These are phyloP conservation scores for Ogataea pignaliae DNA, from an alignment of 805 yeast genomes.

Conservation along the genomic window DNA sequence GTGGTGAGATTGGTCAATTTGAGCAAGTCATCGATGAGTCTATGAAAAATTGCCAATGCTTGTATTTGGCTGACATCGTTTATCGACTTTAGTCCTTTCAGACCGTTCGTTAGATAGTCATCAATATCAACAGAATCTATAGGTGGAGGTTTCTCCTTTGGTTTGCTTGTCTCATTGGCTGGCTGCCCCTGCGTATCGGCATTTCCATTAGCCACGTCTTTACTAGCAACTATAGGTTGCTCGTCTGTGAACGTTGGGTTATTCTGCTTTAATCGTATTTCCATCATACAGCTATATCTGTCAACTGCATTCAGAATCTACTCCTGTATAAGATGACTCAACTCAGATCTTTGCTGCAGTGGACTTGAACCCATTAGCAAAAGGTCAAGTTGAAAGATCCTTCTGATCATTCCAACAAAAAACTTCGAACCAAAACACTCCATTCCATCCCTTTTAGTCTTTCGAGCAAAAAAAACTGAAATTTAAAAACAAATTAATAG, in stretches of 20 bases:
- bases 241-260: slow-evolving; percentile 20
- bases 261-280: slow-evolving; percentile 19
- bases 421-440: not conserved
- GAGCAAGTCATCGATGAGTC: slow-evolving; percentile 24
- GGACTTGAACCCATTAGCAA: too few relatives aligned
- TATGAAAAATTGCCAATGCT: slow-evolving; percentile 25
- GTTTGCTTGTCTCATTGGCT: too few relatives aligned
- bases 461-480: too few relatives aligned
- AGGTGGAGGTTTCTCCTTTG: slow-evolving; percentile 3
- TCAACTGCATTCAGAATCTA: not conserved
- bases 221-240: not conserved
- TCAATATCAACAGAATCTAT: slow-evolving; percentile 27
- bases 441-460: not conserved
- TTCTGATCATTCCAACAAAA: too few relatives aligned
- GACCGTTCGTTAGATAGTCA: slow-evolving; percentile 23
- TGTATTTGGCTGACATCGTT: slow-evolving; percentile 24
- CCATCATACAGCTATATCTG: slow-evolving; percentile 4
- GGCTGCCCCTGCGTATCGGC: too few relatives aligned
- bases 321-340: not conserved
- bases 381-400: too few relatives aligned
- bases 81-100: slow-evolving; percentile 16
- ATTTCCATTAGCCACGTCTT: not conserved
- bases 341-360: too few relatives aligned
- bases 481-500: slow-evolving; percentile 46
- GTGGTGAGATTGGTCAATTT: slow-evolving; percentile 10